Evolutionary conservation across 352 stramenopile species (phyloP).

Genomic region (Phytophthora europaea): DNA sequence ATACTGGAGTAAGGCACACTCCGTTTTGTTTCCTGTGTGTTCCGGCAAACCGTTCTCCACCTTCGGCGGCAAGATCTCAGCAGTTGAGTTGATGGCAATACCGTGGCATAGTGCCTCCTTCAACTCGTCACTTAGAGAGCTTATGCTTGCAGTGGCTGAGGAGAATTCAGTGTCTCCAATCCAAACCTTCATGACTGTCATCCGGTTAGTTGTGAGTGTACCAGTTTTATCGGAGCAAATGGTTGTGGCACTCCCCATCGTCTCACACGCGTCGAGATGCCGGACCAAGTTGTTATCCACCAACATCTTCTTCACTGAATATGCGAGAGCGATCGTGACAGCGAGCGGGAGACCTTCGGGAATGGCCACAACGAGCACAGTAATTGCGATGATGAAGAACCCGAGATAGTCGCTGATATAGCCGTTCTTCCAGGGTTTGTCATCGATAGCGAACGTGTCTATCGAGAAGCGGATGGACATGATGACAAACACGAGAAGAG

Average conservation of each 20-base stretch:
- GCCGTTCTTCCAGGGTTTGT: conserved; percentile 19
- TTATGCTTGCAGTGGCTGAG: conserved; percentile 15
- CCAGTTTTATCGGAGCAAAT: conserved; percentile 96
- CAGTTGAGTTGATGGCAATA: conserved; percentile 50
- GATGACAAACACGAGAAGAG: conserved; percentile 56
- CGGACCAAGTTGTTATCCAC: conserved; percentile 80
- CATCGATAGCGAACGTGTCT: conserved; percentile 44
- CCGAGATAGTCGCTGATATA: conserved; percentile 43
- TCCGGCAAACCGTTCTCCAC: conserved; percentile 3
- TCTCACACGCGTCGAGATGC: conserved; percentile 80
- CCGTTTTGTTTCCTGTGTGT: conserved; percentile 9
- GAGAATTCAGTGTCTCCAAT: conserved; percentile 48
- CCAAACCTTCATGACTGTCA: conserved; percentile 90
- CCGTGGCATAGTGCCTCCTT: conserved; percentile 32
- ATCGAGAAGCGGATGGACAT: conserved; percentile 36
- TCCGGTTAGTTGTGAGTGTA: conserved; percentile 95
- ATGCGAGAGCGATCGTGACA: conserved; percentile 83
- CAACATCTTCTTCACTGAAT: conserved; percentile 82
- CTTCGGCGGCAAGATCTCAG: conserved; percentile 14
- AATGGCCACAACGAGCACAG: conserved; percentile 66
- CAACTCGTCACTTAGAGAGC: conserved; percentile 13
- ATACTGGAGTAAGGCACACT: conserved; percentile 8
- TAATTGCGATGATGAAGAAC: conserved; percentile 87
- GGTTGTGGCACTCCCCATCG: conserved; percentile 92
- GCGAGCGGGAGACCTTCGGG: conserved; percentile 86